Evolutionary conservation across 352 stramenopile genomes (phyloP).

Genomic region (Aphanomyces cochlioides): DNA sequence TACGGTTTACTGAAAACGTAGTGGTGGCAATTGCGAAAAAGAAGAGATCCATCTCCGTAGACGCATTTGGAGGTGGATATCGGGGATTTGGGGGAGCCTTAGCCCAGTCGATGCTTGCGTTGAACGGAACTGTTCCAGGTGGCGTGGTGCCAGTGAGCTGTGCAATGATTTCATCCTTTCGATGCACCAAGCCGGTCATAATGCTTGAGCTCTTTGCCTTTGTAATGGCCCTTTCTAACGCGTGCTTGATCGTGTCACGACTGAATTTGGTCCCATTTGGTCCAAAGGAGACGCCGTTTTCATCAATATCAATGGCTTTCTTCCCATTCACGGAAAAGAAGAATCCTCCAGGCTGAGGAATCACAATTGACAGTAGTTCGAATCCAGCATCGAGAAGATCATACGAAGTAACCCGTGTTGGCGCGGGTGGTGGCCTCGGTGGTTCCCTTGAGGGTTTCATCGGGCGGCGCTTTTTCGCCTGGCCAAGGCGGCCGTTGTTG

Average conservation of each 20-base stretch:
- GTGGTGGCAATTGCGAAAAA: slow-evolving; percentile 16
- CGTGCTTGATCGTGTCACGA: not conserved
- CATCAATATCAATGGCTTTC: not conserved
- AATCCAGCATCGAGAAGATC: not conserved
- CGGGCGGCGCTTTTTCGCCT: too few relatives aligned
- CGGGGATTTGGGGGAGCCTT: not conserved
- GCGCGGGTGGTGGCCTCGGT: not conserved
- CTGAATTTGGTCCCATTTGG: not conserved
- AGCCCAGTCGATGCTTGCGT: slow-evolving; percentile 5
- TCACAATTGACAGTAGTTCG: not conserved
- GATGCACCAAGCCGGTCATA: not conserved
- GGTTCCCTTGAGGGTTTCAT: not conserved
- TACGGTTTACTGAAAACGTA: not conserved
- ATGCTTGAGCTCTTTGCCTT: not conserved
- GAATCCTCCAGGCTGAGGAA: slow-evolving; percentile 10
- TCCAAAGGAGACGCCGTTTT: slow-evolving; percentile 2
- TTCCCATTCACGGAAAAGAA: slow-evolving; percentile 21
- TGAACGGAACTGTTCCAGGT: not conserved
- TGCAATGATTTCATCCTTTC: not conserved
- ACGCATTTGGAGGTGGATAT: slow-evolving; percentile 20
- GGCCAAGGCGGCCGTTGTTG: slow-evolving; percentile 8
- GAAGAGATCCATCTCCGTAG: slow-evolving; percentile 20
- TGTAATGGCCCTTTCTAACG: not conserved
- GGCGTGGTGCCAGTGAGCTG: not conserved
- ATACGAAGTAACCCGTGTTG: not conserved